phyloP scores from a whole-genome alignment of 1,284 basidiomycete genomes.

The Ceratobasidium sp. region DNA sequence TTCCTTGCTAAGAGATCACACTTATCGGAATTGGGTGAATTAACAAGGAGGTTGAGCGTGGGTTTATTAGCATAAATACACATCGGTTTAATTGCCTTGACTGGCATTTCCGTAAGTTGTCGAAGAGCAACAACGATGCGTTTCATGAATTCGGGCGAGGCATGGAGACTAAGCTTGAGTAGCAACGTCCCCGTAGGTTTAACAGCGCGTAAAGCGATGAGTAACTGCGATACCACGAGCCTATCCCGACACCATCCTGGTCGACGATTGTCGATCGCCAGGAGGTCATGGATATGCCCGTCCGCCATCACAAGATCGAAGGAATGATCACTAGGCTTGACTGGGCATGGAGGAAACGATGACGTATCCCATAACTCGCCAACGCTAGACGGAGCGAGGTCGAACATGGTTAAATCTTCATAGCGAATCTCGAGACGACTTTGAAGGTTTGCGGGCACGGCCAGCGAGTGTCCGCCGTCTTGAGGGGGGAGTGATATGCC shows the following conservation, averaged over 20 bases:
- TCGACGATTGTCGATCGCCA: conserved; percentile 7
- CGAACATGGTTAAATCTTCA: conserved; percentile 27
- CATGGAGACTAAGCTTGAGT: conserved; percentile 49
- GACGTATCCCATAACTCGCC: conserved; percentile 23
- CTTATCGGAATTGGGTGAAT: background rate
- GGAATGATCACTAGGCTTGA: conserved; percentile 32
- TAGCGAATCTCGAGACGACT: conserved; percentile 1
- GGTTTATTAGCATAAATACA: conserved; percentile 47
- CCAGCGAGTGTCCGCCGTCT: conserved; percentile 29
- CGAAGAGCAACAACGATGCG: conserved; percentile 48
- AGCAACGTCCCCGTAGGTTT: conserved; percentile 48
- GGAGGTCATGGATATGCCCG: conserved; percentile 46
- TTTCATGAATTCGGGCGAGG: conserved; percentile 46
- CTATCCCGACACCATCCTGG: conserved; percentile 42
- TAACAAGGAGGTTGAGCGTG: conserved; percentile 45
- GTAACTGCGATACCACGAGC: conserved; percentile 49
- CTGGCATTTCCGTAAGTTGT: conserved; percentile 13
- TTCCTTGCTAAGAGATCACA: conserved; percentile 2
- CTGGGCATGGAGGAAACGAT: conserved; percentile 17
- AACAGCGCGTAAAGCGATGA: conserved; percentile 47
- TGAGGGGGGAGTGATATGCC: conserved; percentile 30
- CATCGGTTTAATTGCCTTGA: conserved; percentile 45
- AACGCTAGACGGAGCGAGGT: conserved; percentile 19
- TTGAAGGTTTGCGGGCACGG: background rate
- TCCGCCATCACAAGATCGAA: conserved; percentile 51